Evolutionary conservation across 805 yeast species (phyloP).

Genomic region (Sugiyamaella americana): DNA sequence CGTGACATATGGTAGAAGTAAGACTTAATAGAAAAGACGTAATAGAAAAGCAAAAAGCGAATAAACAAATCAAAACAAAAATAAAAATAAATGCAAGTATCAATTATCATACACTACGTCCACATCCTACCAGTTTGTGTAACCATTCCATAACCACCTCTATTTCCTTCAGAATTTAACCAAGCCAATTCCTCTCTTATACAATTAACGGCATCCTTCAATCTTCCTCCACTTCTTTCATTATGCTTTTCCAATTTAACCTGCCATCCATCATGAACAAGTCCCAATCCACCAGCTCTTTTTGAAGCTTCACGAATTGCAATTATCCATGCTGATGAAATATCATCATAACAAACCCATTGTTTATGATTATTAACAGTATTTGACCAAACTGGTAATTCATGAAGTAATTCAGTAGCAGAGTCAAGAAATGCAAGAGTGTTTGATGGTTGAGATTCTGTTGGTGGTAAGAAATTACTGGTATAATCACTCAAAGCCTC

Average conservation of each 20-base stretch:
- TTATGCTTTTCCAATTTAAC: conserved; percentile 42
- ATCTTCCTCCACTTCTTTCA: conserved; percentile 37
- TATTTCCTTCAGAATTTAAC: conserved; percentile 18
- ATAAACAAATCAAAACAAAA: neutral
- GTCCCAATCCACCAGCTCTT: conserved; percentile 35
- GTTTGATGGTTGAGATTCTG: conserved; percentile 46
- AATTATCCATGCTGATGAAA: conserved; percentile 52
- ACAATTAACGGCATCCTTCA: conserved; percentile 41
- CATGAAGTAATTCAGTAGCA: conserved; percentile 53
- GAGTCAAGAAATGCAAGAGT: conserved; percentile 59
- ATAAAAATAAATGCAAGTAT: neutral
- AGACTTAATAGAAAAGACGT: too few species aligned
- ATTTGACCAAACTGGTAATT: conserved; percentile 60
- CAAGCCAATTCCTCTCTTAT: conserved; percentile 37
- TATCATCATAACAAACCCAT: conserved; percentile 53
- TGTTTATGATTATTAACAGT: conserved; percentile 38
- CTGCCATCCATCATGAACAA: conserved; percentile 37
- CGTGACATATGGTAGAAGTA: too few species aligned
- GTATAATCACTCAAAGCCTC: conserved; percentile 69
- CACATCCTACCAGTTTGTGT: too few species aligned
- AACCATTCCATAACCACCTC: too few species aligned
- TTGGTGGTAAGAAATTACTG: conserved; percentile 65
- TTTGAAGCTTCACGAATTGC: conserved; percentile 36
- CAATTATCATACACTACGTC: too few species aligned
- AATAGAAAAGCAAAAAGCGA: neutral